phyloP scores from a whole-genome alignment of 1,284 basidiomycete genomes.

The Mycosarcoma maydis region DNA sequence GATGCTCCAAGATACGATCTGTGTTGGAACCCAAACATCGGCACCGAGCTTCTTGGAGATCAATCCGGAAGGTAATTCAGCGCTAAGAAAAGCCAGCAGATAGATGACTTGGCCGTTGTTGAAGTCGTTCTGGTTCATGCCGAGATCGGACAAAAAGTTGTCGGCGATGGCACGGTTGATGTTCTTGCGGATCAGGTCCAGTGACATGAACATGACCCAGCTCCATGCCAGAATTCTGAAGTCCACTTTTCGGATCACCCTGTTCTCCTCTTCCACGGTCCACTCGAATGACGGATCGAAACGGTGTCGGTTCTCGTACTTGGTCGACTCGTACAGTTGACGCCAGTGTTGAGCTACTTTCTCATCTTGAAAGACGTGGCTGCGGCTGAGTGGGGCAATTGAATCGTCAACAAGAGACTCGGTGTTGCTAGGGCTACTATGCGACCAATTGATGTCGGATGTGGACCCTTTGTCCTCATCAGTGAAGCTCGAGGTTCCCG shows the following conservation, averaged over 20 bases:
- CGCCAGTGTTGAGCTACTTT: conserved; percentile 37
- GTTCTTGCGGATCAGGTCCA: conserved; percentile 49
- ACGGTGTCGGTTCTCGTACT: conserved; percentile 40
- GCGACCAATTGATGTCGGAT: too few species aligned
- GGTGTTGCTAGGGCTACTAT: conserved; percentile 1
- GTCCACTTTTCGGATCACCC: conserved; percentile 22
- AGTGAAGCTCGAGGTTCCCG: conserved; percentile 8
- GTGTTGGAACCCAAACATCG: conserved; percentile 52
- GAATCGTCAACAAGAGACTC: conserved; percentile 20
- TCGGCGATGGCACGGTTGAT: conserved; percentile 47
- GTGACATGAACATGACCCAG: conserved; percentile 44
- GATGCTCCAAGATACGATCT: conserved; percentile 47
- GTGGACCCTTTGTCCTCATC: conserved; percentile 20
- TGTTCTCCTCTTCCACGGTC: conserved; percentile 24
- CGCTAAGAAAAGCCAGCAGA: conserved; percentile 41
- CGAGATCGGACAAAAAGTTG: conserved; percentile 49
- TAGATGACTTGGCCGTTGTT: conserved; percentile 55
- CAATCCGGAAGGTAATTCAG: conserved; percentile 53
- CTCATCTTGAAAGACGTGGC: conserved; percentile 40
- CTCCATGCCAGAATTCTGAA: conserved; percentile 18
- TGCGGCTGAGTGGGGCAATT: conserved; percentile 17
- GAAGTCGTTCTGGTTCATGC: conserved; percentile 51
- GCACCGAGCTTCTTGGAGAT: conserved; percentile 55
- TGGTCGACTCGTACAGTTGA: conserved; percentile 27
- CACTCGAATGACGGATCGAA: conserved; percentile 39